A percentile compares a stretch with the other conserved stretches of the same genome.
These are phyloP conservation scores for Neurospora discreta DNA, from an alignment of 495 filamentous ascomycete genomes.

Conservation along the genomic window DNA sequence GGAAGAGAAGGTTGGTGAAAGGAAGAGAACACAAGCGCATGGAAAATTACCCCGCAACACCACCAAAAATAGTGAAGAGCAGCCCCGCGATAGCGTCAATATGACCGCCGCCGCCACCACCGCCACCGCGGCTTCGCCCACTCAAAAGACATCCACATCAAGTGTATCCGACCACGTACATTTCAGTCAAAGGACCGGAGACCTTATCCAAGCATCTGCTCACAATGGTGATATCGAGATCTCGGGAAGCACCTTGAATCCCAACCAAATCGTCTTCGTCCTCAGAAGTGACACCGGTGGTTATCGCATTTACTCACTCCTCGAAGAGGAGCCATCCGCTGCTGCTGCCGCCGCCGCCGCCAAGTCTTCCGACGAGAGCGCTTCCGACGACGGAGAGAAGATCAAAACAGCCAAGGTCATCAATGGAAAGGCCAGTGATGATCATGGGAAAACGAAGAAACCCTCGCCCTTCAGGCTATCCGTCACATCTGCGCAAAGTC, in stretches of 20 bases:
- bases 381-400: not conserved
- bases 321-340: conserved; percentile 9
- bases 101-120: not conserved
- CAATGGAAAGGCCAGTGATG: not conserved
- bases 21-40: not conserved
- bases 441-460: not conserved
- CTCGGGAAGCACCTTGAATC: conserved; percentile 4
- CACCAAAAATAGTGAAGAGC: not conserved
- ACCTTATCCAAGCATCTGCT: conserved; percentile 2
- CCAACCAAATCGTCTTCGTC: conserved; percentile 28
- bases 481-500: conserved; percentile 2
- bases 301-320: conserved; percentile 27
- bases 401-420: not conserved
- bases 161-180: not conserved
- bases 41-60: not conserved
- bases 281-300: conserved; percentile 1
- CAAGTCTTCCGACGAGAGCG: not conserved
- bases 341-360: not conserved
- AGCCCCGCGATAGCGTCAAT: not conserved
- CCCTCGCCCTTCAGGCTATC: conserved; percentile 20
- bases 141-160: not conserved
- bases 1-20: not conserved
- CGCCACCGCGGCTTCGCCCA: not conserved
- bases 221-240: not conserved
- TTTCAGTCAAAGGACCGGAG: conserved; percentile 3